phyloP scores from a whole-genome alignment of 2,329 filamentous ascomycete species.

The Cordyceps cicadae region DNA sequence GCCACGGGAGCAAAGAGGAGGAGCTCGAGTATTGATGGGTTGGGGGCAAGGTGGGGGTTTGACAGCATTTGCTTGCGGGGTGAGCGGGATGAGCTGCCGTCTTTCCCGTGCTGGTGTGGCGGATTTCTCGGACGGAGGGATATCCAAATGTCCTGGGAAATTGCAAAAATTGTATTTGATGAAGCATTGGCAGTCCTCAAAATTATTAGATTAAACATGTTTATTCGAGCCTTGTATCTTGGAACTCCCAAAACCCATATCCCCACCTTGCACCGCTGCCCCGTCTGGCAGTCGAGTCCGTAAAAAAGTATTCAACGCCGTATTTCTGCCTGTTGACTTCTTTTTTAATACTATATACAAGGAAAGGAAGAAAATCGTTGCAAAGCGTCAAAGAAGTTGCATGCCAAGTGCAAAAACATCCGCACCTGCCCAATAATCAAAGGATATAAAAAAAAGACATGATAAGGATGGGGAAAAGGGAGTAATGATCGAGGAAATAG shows the following conservation, averaged over 20 bases:
- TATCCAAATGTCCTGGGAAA: neutral
- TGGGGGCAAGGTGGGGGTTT: slow-evolving; percentile 12
- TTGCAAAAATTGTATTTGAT: neutral
- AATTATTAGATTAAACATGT: neutral
- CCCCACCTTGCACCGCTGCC: neutral
- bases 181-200: neutral
- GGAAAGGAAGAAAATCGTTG: neutral
- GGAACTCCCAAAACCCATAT: neutral
- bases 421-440: neutral
- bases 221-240: slow-evolving; percentile 3
- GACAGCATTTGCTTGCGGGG: neutral
- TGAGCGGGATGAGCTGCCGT: neutral
- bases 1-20: slow-evolving; percentile 1
- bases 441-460: neutral
- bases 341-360: slow-evolving; percentile 9
- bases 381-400: neutral
- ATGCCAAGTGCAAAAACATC: neutral
- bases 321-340: neutral
- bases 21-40: neutral
- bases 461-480: too few species aligned
- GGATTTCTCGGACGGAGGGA: slow-evolving; percentile 2
- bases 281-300: neutral
- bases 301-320: slow-evolving; percentile 6
- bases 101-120: neutral
- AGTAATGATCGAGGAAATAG: neutral